A percentile compares a stretch with the other conserved stretches of the same genome.
phyloP scores from a whole-genome alignment of 768 basidiomycete genomes.

The Flagelloscypha sp. region DNA sequence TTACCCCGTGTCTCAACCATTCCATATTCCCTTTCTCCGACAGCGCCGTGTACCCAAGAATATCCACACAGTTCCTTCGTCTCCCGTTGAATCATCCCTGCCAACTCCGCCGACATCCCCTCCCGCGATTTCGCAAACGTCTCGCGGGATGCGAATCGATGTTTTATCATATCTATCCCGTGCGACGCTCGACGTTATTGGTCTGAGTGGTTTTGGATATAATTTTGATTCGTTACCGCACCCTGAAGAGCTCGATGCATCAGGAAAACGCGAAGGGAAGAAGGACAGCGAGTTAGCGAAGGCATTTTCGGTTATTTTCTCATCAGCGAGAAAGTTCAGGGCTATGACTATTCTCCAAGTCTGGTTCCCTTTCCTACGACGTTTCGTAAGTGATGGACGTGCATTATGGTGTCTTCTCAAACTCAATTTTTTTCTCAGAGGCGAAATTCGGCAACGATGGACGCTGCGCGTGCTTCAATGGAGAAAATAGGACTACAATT shows the following conservation, averaged over 20 bases:
- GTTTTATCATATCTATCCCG: conserved; percentile 57
- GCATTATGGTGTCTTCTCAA: conserved; percentile 6
- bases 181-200: conserved; percentile 71
- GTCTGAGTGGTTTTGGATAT: conserved; percentile 56
- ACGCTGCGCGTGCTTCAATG: conserved; percentile 37
- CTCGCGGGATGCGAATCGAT: conserved; percentile 33
- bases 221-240: conserved; percentile 43
- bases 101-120: too few relatives aligned
- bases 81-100: neutral
- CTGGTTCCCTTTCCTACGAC: conserved; percentile 49
- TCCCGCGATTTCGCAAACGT: too few relatives aligned
- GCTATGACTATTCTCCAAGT: conserved; percentile 44
- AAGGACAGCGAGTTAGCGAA: conserved; percentile 43
- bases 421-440: conserved; percentile 23
- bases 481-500: conserved; percentile 45
- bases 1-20: conserved; percentile 11
- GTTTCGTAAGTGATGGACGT: conserved; percentile 37
- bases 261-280: conserved; percentile 23
- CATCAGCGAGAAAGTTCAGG: conserved; percentile 43
- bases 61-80: too few relatives aligned
- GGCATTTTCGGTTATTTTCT: conserved; percentile 48
- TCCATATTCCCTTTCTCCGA: too few relatives aligned
- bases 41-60: too few relatives aligned
- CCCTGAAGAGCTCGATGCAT: conserved; percentile 25
- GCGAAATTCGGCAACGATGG: conserved; percentile 35